These are phyloP conservation scores for Saturnispora zaruensis DNA, from an alignment of 805 yeast species.

Conservation along the genomic window DNA sequence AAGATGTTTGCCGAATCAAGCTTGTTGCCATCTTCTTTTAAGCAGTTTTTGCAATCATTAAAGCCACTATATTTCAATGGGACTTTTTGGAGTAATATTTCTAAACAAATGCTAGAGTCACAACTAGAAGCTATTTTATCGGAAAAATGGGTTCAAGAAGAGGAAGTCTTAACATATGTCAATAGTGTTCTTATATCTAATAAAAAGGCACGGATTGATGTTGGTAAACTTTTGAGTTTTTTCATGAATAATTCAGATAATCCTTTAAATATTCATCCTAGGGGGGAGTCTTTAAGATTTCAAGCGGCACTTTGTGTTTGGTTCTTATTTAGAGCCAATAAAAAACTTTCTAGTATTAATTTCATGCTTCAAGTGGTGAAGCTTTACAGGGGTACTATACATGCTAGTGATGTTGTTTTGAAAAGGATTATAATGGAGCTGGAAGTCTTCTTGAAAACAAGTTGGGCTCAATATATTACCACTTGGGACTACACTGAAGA, in stretches of 20 bases:
- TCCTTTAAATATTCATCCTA: slow-evolving; percentile 24
- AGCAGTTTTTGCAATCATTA: slow-evolving; percentile 27
- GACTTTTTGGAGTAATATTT: slow-evolving; percentile 34
- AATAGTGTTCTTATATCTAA: slow-evolving; percentile 33
- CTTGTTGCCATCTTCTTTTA: slow-evolving; percentile 24
- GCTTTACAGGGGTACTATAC: slow-evolving; percentile 55
- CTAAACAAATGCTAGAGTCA: slow-evolving; percentile 44
- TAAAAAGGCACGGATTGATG: slow-evolving; percentile 31
- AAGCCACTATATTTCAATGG: slow-evolving; percentile 24
- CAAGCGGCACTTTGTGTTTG: slow-evolving; percentile 40
- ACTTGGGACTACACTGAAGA: slow-evolving; percentile 49
- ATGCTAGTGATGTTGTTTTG: slow-evolving; percentile 54
- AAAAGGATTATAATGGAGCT: slow-evolving; percentile 45
- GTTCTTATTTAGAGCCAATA: slow-evolving; percentile 41
- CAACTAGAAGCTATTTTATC: slow-evolving; percentile 56
- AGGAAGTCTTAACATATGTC: slow-evolving; percentile 38
- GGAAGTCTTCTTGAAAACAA: slow-evolving; percentile 40
- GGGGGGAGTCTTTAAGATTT: slow-evolving; percentile 25
- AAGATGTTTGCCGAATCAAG: slow-evolving; percentile 50
- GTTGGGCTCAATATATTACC: slow-evolving; percentile 60
- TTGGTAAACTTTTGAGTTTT: slow-evolving; percentile 52
- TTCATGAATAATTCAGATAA: slow-evolving; percentile 45
- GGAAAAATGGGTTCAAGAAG: slow-evolving; percentile 37
- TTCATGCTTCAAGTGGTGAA: slow-evolving; percentile 43
- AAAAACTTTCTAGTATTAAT: slow-evolving; percentile 35